Evolutionary conservation across 73 alveolate genomes (phyloP), one percentile per base, ranked within the genome.

Genomic region (Uronychia setigera): DNA sequence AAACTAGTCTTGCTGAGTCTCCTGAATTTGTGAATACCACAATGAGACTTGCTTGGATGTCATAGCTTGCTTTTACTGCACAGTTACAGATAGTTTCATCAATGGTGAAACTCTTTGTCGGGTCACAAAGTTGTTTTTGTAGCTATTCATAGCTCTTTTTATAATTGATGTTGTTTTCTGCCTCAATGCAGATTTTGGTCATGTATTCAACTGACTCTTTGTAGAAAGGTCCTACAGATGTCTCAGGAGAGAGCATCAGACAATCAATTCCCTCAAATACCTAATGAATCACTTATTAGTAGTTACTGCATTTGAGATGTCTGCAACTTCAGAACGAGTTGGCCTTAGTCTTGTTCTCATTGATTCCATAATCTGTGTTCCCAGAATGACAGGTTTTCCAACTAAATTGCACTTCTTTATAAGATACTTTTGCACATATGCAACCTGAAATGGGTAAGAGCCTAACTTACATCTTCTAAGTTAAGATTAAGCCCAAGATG

Each of bases 61-160:
- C 93, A 80, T 79, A 87, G 31, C 89, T 86, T 11, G 95, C 92
- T 88, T 92, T 88, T 35, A 92, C 97, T 35, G 97, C 97, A 32
- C 93, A 83, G 81, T 89, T 85, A 74, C 92, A 60, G 57, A 92
- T 90, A 19, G 94, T 80, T 83, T 92, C 97, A 31, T 84, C 92
- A 32, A 87, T 77, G 1, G 85, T 32, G 31, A 85, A 79, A 5
- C 32, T 33, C 35, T 59, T 32, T 26, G 79, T 19, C 79, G 58
- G 32, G 0, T 79, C 84, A 67, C 57, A 59, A 26, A 30, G 74
- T 60, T 60, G 11, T 76, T 19, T 35, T 26, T 77, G 67, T 1
- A 60, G 76, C 29, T 86, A 87, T 26, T 29, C 76, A 32, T 80
- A 87, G 76, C 80, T 80, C 78, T 33, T 74, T 29, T 79, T 79